phyloP scores from a whole-genome alignment of 2,329 filamentous ascomycete genomes.

The Aspergillus novoparasiticus region DNA sequence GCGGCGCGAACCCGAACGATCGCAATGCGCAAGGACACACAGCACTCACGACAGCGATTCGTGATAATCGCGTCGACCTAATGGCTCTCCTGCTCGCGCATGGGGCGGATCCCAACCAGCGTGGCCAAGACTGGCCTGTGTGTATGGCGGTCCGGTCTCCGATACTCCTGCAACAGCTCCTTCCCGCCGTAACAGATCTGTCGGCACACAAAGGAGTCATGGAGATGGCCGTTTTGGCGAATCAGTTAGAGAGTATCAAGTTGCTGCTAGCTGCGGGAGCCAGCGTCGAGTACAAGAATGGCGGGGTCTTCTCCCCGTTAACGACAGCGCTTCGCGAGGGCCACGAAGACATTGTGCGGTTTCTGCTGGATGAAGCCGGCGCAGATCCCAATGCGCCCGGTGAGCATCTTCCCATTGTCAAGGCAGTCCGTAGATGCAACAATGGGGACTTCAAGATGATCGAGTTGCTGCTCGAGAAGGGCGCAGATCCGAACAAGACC shows the following conservation, averaged over 20 bases:
- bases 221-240: slow-evolving; percentile 68
- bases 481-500: slow-evolving; percentile 68
- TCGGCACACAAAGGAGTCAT: slow-evolving; percentile 60
- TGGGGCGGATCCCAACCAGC: slow-evolving; percentile 63
- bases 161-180: slow-evolving; percentile 59
- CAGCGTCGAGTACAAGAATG: slow-evolving; percentile 71
- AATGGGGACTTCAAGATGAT: slow-evolving; percentile 62
- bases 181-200: slow-evolving; percentile 50
- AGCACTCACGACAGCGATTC: slow-evolving; percentile 67
- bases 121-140: slow-evolving; percentile 71
- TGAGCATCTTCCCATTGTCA: slow-evolving; percentile 71
- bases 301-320: slow-evolving; percentile 70
- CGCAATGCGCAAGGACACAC: slow-evolving; percentile 61
- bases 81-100: slow-evolving; percentile 61
- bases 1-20: slow-evolving; percentile 62
- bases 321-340: slow-evolving; percentile 69
- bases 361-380: slow-evolving; percentile 62
- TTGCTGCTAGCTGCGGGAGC: slow-evolving; percentile 66
- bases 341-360: slow-evolving; percentile 62
- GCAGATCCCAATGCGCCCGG: slow-evolving; percentile 69
- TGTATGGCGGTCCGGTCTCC: slow-evolving; percentile 69
- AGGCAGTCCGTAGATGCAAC: slow-evolving; percentile 63
- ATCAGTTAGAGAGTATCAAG: slow-evolving; percentile 69
- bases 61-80: slow-evolving; percentile 60
- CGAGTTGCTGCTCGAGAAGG: slow-evolving; percentile 63